Base-by-base conservation (phyloP, 2,329 filamentous ascomycete species). In the Cladosporium sp. region DNA sequence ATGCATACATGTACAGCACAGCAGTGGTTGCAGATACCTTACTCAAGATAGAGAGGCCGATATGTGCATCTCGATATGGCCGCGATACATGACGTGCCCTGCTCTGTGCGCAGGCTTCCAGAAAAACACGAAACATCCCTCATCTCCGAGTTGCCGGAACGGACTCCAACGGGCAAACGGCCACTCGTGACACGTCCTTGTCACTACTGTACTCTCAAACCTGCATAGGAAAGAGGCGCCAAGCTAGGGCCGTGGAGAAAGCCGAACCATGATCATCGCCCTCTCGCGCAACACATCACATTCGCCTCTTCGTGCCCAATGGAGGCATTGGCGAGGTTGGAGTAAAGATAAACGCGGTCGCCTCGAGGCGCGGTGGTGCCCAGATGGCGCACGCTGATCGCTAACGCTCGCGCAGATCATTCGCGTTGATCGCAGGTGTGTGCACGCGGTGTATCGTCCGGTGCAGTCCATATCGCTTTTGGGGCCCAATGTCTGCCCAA, bases 81-180 rank as follows among this genome's bases (percentile, higher is more conserved):
- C 46, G 59, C 59, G 46, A 36, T 53, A 28, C 28, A 62, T 62
- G 59, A 62, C 59, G 59, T 62, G 51, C 51, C 28, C 59, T 46
- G 59, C 46, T 48, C 59, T 53, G 59, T 62, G 59, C 59, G 26
- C 30, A 39, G 34, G 51, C 59, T 62, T 62, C 59, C 46, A 62
- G 59, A 62, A 62, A 62, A 53, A 53, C 43, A 53, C 59, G 59
- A 62, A 62, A 62, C 59, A 62, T 34, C 21, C 21, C 23, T 62
- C 59, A 62, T 62, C 34, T 62, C 59, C 59, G 59, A 62, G 16
- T 51, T 39, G 43, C 59, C 59, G 59, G 57, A 48, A 46, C n/a
- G n/a, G 51, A 21, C 30, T 32, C 21, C 46, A 62, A 54, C 59
- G 48, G 43, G 39, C 26, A 48, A 62, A 62, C 59, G 59, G 46